Percentiles rank a stretch among this genome's conserved stretches.
Evolutionary conservation across 495 filamentous ascomycete species (phyloP).

Genomic region (Tricharina praecox): DNA sequence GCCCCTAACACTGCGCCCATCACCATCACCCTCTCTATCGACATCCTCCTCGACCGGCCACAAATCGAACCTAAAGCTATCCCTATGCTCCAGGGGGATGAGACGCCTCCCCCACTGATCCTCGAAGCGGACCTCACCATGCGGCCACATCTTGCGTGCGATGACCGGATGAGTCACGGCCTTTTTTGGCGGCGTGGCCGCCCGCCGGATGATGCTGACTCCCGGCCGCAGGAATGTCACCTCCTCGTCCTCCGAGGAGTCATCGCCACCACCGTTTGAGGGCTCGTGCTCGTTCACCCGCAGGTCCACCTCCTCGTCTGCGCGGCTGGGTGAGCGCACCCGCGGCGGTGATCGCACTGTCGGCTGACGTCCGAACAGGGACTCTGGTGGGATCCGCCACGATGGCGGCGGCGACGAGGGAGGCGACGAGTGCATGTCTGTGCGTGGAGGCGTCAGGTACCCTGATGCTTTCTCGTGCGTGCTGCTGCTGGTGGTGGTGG

Average conservation of each 20-base stretch:
- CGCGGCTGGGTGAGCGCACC: constrained; percentile 20
- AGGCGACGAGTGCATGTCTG: constrained; percentile 1
- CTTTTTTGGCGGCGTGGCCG: background rate
- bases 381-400: constrained; percentile 24
- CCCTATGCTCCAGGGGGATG: constrained; percentile 15
- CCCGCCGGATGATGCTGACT: background rate
- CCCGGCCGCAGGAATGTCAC: background rate
- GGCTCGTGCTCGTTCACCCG: constrained; percentile 11
- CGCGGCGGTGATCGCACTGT: constrained; percentile 20
- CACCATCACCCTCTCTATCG: constrained; percentile 14
- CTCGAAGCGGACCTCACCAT: constrained; percentile 25
- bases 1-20: constrained; percentile 13
- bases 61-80: constrained; percentile 22
- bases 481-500: background rate
- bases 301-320: constrained; percentile 21
- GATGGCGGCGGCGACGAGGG: constrained; percentile 21
- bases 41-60: constrained; percentile 26
- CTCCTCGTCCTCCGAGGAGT: background rate
- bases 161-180: constrained; percentile 19
- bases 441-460: background rate
- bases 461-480: background rate
- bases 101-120: constrained; percentile 26
- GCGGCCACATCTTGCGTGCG: constrained; percentile 24
- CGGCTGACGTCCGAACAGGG: constrained; percentile 20
- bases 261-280: background rate